Evolutionary conservation across 2,329 filamentous ascomycete genomes (phyloP), one percentile per base, ranked within the genome.

Genomic region (Ophiostoma montium): DNA sequence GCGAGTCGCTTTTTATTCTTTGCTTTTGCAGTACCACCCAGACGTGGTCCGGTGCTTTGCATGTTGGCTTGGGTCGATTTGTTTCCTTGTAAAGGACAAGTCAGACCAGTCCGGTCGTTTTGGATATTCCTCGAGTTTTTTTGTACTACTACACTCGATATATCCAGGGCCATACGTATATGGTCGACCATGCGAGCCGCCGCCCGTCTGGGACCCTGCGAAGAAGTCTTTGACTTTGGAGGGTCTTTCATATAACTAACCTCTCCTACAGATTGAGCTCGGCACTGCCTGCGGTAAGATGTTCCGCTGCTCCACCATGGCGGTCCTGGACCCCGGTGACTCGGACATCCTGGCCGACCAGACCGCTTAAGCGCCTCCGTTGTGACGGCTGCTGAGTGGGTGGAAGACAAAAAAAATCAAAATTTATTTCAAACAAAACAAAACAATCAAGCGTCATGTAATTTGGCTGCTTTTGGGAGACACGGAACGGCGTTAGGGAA

Each of bases 201-300:
- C 7, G 11, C 48, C 46, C 62, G 61, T 62, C 61, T 59, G 54
- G 69, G 70, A 71, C 86, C 87, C 86, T 86, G 85, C 82, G 87
- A 94, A 89, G 81, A 90, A 88, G 87, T 84, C 81, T 56, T 56
- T 62, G 82, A 80, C 86, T 92, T 92, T 85, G 86, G 87, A 94
- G 87, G 87, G 86, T 82, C 71, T 64, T 69, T 61, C 57, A 53
- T 57, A 62, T 58, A 67, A 78, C 78, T 82, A 73, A 83, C 76
- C 64, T 61, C 23, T 27, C 52, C 27, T 65, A 69, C 69, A 96
- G 89, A 95, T 96, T 67, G 92, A 96, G 76, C 80, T 98, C 60
- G 92, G 92, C 65, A 96, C 89, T 66, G 89, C 88, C 61, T 95
- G 89, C 75, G 92, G 92, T 78, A 96, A 96, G 78, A 84, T 98